These are phyloP conservation scores for Cucumis melo DNA, from an alignment of 306 rosid genomes.

Conservation along the genomic window DNA sequence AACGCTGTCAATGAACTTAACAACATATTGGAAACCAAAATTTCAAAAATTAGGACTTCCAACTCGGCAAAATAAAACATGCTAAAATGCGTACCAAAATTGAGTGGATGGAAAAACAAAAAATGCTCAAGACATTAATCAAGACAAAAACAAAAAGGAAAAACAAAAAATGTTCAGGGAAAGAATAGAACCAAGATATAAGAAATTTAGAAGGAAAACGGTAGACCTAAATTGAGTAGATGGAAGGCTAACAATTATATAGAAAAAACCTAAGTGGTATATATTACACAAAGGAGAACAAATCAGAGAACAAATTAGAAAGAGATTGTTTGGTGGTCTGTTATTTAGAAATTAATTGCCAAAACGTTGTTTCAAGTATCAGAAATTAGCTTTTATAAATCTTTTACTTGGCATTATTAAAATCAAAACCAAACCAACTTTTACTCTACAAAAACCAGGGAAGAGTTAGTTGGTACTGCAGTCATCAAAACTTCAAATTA, in stretches of 20 bases:
- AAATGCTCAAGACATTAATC: constrained; percentile 20
- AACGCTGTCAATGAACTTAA: neutral
- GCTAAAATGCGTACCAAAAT: neutral
- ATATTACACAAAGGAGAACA: neutral
- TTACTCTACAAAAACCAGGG: neutral
- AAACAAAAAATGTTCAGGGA: neutral
- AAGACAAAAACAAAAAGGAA: neutral
- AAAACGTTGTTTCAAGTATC: neutral
- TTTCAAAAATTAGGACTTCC: neutral
- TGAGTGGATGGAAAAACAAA: neutral
- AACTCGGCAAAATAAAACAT: neutral
- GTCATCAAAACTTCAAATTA: neutral
- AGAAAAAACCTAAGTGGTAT: neutral
- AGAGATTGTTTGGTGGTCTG: neutral
- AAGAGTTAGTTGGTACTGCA: neutral
- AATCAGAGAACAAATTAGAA: neutral
- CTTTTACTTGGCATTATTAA: neutral
- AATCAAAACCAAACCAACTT: neutral
- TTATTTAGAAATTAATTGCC: neutral
- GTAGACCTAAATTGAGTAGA: neutral
- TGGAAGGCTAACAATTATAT: neutral
- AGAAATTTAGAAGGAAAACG: neutral
- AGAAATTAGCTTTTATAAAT: neutral
- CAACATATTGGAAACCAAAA: neutral
- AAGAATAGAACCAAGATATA: neutral